Conservation (phyloP, 192 early-diverging fungal species). For the Pilobolus umbonatus region DNA sequence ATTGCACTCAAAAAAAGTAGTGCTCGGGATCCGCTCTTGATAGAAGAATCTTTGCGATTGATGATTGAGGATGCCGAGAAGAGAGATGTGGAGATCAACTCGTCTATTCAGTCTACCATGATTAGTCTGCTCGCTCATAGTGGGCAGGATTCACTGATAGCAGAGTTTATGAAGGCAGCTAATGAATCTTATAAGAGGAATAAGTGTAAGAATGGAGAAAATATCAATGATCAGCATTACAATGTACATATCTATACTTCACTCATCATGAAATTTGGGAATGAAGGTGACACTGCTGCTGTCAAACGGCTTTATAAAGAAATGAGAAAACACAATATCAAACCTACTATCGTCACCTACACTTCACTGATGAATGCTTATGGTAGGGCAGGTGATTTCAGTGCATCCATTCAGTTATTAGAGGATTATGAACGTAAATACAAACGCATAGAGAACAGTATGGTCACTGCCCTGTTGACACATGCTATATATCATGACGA, state of each 20-base stretch:
- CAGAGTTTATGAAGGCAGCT: constrained; percentile 1
- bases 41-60: background rate
- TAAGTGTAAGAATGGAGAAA: background rate
- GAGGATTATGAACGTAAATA: background rate
- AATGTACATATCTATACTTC: constrained; percentile 30
- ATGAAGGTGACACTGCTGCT: constrained; percentile 9
- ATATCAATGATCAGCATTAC: background rate
- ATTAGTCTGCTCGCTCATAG: background rate
- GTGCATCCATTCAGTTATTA: constrained; percentile 4
- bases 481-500: constrained; percentile 19
- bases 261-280: constrained; percentile 22
- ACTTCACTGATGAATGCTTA: constrained; percentile 21
- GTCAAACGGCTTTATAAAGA: constrained; percentile 21
- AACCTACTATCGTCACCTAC: constrained; percentile 18
- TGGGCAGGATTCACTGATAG: constrained; percentile 6
- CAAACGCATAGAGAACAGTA: background rate
- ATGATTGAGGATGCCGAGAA: background rate
- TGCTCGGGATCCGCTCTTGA: background rate
- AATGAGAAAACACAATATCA: constrained; percentile 19
- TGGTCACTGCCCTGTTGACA: constrained; percentile 17
- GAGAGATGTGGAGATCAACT: constrained; percentile 1
- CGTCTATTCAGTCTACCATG: constrained; percentile 9
- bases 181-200: background rate
- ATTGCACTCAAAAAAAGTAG: background rate
- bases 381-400: constrained; percentile 17